Base-by-base conservation (phyloP, 805 yeast genomes). In the Sungouiella thailandica region DNA sequence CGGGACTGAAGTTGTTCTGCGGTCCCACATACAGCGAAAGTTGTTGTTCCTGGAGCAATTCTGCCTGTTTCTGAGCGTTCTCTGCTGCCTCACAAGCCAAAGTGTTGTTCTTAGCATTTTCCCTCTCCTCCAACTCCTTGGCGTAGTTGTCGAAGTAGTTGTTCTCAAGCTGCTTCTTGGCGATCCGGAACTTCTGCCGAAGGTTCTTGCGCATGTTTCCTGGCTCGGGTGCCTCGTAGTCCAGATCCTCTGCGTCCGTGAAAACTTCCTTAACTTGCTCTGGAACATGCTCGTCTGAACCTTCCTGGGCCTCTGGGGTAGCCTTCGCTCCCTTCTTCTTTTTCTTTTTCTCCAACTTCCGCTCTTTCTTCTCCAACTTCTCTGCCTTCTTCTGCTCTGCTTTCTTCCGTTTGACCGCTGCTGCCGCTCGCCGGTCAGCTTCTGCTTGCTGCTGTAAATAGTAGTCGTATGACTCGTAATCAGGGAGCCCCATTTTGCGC, bases 401-500 rank as follows among this genome's bases (percentile, higher is more conserved):
- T 8, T n/a, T 19, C 5, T 4, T 15, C 15, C 28, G 25, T 13
- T 10, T 11, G 5, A 11, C 7, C 9, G 8, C 28, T 13, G 32
- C 13, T n/a, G n/a, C n/a, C n/a, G n/a, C n/a, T n/a, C n/a, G n/a
- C 25, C 23, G 18, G 23, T 19, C 32, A 25, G 28, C 29, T 9
- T 42, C 49, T 17, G 36, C 39, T 31, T 50, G 40, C 10, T 41
- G 34, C 23, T 42, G 41, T 22, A 38, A 51, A 37, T 56, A 62
- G 40, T 65, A 66, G 43, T 65, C 68, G 37, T 60, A 65, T 17
- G 54, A 47, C 11, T 49, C 44, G 39, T 59, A 58, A 29, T 61
- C 58, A 27, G 57, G 57, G 35, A 50, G 53, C 3, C 58, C 60
- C 20, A 62, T 39, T 32, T 51, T 56, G 4, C 46, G 49, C 30